Conservation (phyloP, 179 eudicot genomes). For the Beta macrorhiza region DNA sequence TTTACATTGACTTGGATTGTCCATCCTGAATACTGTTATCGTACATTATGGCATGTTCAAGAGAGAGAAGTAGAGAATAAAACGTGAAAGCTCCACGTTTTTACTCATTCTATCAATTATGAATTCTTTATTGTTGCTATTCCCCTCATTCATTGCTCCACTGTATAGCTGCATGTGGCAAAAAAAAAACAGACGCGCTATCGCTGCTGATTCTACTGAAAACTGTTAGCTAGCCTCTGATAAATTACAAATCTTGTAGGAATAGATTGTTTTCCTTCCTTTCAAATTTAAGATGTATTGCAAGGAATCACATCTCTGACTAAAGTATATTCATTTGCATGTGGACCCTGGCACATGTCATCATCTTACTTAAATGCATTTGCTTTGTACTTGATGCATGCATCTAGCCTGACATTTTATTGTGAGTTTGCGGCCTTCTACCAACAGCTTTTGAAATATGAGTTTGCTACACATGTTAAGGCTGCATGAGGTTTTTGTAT, state of each 20-base stretch:
- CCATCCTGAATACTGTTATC: too few species aligned
- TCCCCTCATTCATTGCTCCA: neutral
- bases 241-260: neutral
- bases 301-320: neutral
- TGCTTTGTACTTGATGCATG: neutral
- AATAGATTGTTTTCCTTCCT: neutral
- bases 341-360: neutral
- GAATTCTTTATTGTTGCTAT: neutral
- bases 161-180: neutral
- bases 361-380: neutral
- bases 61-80: neutral
- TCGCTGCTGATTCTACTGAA: neutral
- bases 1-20: neutral
- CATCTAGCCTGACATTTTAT: neutral
- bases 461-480: neutral
- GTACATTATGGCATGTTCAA: too few species aligned
- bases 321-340: neutral
- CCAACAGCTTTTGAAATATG: neutral
- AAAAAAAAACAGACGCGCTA: neutral
- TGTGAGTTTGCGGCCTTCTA: neutral
- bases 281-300: neutral
- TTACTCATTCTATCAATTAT: neutral
- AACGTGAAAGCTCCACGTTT: neutral
- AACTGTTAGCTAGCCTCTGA: neutral
- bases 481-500: neutral